Evolutionary conservation across 1,284 basidiomycete species (phyloP), one percentile per base, ranked within the genome.

Genomic region (Cryptococcus sp.): DNA sequence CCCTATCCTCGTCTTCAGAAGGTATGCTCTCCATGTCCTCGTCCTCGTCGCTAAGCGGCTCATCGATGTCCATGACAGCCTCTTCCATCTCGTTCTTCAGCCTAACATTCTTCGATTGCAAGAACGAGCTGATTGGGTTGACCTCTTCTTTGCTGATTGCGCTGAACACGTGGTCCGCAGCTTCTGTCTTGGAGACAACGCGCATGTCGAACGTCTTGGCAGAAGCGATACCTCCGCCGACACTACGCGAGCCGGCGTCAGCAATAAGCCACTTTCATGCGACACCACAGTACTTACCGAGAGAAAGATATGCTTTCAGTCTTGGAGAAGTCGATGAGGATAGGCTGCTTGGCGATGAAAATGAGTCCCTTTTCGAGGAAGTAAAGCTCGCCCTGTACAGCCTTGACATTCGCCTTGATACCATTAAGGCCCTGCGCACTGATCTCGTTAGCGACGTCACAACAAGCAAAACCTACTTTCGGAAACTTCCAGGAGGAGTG

Each of bases 51-150:
- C 90, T 88, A 17, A 84, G 85, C 4, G 80, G 88, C 22, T 53
- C 61, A 25, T 87, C 87, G 60, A 89, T 81, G 38, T 78, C 76
- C 72, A 88, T 80, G 53, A 90, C 88, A 19, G 87, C 88, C 71
- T 97, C 95, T 11, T 92, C 88, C 85, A 96, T 93, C 84, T 97
- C 93, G 78, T 94, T 97, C 86, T 98, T 96, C 62, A 96, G 85
- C 68, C 88, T 86, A 65, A 98, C 85, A 78, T 94, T 95, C 83
- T 96, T 95, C 52, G 89, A 87, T 67, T 87, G 86, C 65, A 99
- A 81, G 80, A 91, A 97, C 25, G 84, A 82, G 70, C 93, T 91
- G 47, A 93, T 89, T 7, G 86, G 84, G 60, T 91, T 89, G 67
- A 95, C 89, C 76, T 99, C 96, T 76, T 98, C 96, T 78, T 96